phyloP scores from a whole-genome alignment of 2,329 filamentous ascomycete genomes.

The Zasmidium citrigriseum region DNA sequence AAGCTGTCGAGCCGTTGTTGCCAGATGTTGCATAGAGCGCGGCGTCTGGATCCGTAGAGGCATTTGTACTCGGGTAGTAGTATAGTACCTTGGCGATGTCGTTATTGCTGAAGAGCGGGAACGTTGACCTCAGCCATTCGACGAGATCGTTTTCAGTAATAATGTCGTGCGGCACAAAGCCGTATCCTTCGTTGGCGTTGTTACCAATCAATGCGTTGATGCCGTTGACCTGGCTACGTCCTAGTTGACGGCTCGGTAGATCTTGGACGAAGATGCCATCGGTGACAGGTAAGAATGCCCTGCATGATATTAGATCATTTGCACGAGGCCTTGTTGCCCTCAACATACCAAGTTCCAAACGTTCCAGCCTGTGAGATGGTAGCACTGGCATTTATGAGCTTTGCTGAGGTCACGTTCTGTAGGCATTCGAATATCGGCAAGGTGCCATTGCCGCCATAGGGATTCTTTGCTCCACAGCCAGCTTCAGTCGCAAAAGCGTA shows the following conservation, averaged over 20 bases:
- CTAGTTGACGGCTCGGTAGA: slow-evolving; percentile 40
- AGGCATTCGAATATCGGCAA: slow-evolving; percentile 47
- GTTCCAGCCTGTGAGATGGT: slow-evolving; percentile 27
- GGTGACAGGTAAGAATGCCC: slow-evolving; percentile 46
- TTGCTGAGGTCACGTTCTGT: slow-evolving; percentile 34
- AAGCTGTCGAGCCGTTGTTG: slow-evolving; percentile 45
- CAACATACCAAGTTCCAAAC: slow-evolving; percentile 38
- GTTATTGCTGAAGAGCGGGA: slow-evolving; percentile 43
- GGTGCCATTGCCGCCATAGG: slow-evolving; percentile 34
- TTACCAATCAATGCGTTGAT: slow-evolving; percentile 42
- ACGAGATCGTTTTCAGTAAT: slow-evolving; percentile 43
- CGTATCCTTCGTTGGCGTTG: slow-evolving; percentile 54
- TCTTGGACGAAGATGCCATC: slow-evolving; percentile 43
- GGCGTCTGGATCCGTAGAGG: slow-evolving; percentile 24
- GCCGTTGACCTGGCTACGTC: slow-evolving; percentile 40
- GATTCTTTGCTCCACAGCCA: slow-evolving; percentile 39
- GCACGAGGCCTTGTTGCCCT: background rate
- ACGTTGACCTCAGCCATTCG: slow-evolving; percentile 42
- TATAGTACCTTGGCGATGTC: slow-evolving; percentile 43
- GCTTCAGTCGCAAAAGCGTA: slow-evolving; percentile 45
- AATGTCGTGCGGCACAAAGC: slow-evolving; percentile 50
- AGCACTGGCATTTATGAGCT: slow-evolving; percentile 7
- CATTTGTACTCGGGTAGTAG: slow-evolving; percentile 39
- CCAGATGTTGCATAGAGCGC: slow-evolving; percentile 35
- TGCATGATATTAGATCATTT: slow-evolving; percentile 29